These are phyloP conservation scores for Apophysomyces sp. DNA, from an alignment of 371 early-diverging fungal species.

Conservation along the genomic window DNA sequence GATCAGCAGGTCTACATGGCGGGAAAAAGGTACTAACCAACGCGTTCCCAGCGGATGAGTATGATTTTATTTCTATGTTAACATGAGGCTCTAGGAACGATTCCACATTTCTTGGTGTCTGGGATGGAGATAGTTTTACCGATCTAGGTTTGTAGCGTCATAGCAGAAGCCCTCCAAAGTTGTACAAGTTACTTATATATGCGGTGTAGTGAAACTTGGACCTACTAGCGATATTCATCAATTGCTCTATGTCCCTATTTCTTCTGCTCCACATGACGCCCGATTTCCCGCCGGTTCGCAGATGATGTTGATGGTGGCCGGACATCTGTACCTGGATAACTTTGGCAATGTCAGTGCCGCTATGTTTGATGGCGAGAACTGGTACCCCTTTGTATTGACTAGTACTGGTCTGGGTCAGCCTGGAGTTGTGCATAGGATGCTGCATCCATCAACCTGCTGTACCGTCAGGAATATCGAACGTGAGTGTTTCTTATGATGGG, in stretches of 20 bases:
- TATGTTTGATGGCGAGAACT: conserved; percentile 58
- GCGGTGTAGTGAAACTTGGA: conserved; percentile 11
- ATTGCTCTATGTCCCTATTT: conserved; percentile 32
- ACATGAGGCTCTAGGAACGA: no score
- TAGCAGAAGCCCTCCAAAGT: no score
- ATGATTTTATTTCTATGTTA: background rate
- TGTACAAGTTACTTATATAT: background rate
- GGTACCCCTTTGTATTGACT: conserved; percentile 66
- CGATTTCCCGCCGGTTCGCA: conserved; percentile 32
- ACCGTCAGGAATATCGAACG: conserved; percentile 20
- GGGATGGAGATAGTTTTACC: conserved; percentile 15
- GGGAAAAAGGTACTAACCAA: background rate
- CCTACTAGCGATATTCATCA: conserved; percentile 22
- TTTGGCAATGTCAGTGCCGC: conserved; percentile 57
- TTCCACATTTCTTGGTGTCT: conserved; percentile 12
- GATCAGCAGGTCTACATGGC: conserved; percentile 20
- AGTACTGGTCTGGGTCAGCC: conserved; percentile 23
- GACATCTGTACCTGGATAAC: conserved; percentile 41
- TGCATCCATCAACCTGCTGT: conserved; percentile 27
- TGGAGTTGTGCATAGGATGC: conserved; percentile 23
- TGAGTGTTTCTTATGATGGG: conserved; percentile 8
- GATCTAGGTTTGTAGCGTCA: conserved; percentile 10
- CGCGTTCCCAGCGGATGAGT: background rate
- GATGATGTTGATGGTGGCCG: conserved; percentile 51
- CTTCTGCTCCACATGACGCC: conserved; percentile 6